Conservation (phyloP, 176 grass and related monocot species). For the bread wheat (Triticum aestivum) region DNA sequence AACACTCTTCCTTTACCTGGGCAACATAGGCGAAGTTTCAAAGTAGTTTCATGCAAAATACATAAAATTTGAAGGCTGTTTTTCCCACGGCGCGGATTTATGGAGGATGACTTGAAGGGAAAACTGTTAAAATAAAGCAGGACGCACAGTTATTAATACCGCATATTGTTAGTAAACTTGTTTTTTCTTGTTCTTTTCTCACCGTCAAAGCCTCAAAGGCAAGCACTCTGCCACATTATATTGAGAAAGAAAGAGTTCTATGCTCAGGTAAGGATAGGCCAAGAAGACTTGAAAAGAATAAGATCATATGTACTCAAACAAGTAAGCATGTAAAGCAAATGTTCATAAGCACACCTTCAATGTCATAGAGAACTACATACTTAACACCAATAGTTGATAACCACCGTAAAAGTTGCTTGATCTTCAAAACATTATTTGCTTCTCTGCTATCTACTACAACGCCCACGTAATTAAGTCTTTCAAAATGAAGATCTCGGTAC, state of each 20-base stretch:
- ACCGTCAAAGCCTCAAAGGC: neutral
- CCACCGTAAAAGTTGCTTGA: conserved; percentile 62
- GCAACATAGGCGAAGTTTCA: neutral
- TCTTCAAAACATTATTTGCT: conserved; percentile 49
- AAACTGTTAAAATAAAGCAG: neutral
- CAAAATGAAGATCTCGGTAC: conserved; percentile 50
- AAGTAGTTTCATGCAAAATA: neutral
- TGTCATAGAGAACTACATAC: conserved; percentile 72
- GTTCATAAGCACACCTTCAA: conserved; percentile 53
- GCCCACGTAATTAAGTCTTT: conserved; percentile 45
- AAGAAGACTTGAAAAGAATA: neutral
- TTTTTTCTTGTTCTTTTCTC: neutral
- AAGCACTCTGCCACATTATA: neutral
- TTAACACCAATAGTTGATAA: conserved; percentile 46
- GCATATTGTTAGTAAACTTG: neutral
- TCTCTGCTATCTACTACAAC: conserved; percentile 69
- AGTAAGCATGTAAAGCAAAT: conserved; percentile 15
- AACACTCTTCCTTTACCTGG: too few relatives aligned
- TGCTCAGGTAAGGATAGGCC: neutral
- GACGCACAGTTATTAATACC: neutral
- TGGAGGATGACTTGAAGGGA: neutral
- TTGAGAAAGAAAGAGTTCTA: conserved; percentile 1
- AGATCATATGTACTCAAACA: neutral
- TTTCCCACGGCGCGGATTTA: neutral
- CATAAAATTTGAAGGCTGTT: neutral